Percentiles rank a stretch among this genome's conserved stretches.
phyloP scores from a whole-genome alignment of 2,329 filamentous ascomycete genomes.

The Exophiala aquamarina region DNA sequence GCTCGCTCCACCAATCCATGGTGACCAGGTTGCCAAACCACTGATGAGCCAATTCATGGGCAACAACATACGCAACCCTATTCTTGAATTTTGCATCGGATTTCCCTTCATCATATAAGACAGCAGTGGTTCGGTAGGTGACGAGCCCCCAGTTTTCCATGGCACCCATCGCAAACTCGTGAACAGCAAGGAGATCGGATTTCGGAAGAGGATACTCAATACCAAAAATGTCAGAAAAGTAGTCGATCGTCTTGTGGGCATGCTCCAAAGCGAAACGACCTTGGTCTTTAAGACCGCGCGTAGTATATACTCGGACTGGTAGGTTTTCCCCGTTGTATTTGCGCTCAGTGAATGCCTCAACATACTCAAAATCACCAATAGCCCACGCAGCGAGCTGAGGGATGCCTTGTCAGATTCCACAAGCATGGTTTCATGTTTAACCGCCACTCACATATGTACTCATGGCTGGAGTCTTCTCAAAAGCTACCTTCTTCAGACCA shows the following conservation, averaged over 20 bases:
- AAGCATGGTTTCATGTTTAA: conserved; percentile 11
- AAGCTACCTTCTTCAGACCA: conserved; percentile 66
- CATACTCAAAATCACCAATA: conserved; percentile 93
- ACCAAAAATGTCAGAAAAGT: conserved; percentile 90
- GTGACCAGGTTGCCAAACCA: conserved; percentile 93
- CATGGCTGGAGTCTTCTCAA: conserved; percentile 85
- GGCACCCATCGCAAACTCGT: conserved; percentile 81
- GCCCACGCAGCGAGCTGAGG: conserved; percentile 85
- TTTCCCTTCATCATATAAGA: conserved; percentile 91
- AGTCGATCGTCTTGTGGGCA: conserved; percentile 90
- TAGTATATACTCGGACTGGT: conserved; percentile 94
- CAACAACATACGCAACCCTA: conserved; percentile 91
- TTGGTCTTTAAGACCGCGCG: conserved; percentile 88
- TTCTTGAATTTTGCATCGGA: conserved; percentile 92
- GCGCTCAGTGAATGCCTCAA: conserved; percentile 85
- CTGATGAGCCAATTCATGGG: conserved; percentile 95
- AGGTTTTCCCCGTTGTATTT: conserved; percentile 89
- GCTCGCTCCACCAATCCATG: conserved; percentile 95
- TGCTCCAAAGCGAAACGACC: conserved; percentile 86
- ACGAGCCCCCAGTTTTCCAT: conserved; percentile 98
- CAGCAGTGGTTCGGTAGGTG: conserved; percentile 91
- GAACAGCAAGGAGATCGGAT: conserved; percentile 84
- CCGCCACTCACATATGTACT: conserved; percentile 66
- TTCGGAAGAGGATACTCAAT: conserved; percentile 94
- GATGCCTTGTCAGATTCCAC: conserved; percentile 43